phyloP scores from a whole-genome alignment of 202 grass and related monocot genomes.

The Zoysia matrella region DNA sequence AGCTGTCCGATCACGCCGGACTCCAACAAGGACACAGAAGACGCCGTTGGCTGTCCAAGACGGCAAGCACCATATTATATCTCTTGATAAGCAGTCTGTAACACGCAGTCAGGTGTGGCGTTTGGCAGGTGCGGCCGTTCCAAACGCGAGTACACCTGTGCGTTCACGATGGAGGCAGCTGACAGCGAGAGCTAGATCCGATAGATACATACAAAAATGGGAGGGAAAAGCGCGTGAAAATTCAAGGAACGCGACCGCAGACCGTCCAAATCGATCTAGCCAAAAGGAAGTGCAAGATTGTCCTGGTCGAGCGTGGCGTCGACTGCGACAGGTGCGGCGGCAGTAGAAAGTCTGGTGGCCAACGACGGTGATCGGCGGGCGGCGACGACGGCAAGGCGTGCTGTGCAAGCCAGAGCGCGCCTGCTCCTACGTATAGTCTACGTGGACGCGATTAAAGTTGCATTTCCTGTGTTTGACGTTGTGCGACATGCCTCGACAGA shows the following conservation, averaged over 20 bases:
- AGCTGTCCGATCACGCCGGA: no score
- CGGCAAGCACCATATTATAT: neutral
- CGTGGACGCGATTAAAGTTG: constrained; percentile 16
- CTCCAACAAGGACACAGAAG: neutral
- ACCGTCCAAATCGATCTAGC: neutral
- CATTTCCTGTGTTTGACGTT: constrained; percentile 9
- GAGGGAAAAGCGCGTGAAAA: constrained; percentile 1
- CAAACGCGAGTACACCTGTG: constrained; percentile 11
- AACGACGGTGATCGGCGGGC: no score
- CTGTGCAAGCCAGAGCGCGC: neutral
- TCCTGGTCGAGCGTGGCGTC: constrained; percentile 8
- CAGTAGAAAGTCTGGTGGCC: no score
- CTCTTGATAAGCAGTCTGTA: neutral
- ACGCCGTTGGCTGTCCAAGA: neutral
- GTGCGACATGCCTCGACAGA: neutral
- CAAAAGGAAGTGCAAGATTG: no score
- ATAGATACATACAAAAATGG: neutral
- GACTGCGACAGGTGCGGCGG: neutral
- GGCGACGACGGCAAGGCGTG: no score
- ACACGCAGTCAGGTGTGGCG: neutral
- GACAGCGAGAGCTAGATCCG: neutral
- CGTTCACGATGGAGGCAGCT: neutral
- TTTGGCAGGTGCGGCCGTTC: neutral
- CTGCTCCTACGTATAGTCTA: neutral
- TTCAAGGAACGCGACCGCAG: neutral